These are phyloP conservation scores for Obba rivulosa DNA, from an alignment of 768 basidiomycete genomes.

Conservation along the genomic window DNA sequence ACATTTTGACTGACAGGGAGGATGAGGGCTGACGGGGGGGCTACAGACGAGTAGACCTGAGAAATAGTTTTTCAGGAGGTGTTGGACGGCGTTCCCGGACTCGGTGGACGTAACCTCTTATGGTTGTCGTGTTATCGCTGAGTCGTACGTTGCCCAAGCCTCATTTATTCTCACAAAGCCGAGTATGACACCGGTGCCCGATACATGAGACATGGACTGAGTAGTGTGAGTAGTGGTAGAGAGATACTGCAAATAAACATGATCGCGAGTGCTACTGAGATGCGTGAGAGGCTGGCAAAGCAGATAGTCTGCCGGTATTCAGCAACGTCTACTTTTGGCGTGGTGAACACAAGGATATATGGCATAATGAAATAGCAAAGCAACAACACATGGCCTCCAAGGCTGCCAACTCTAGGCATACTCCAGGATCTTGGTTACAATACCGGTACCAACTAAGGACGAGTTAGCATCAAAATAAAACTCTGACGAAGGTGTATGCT, in stretches of 20 bases:
- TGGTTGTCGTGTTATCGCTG: conserved; percentile 5
- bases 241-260: conserved; percentile 7
- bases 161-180: too few relatives aligned
- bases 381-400: conserved; percentile 5
- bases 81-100: background rate
- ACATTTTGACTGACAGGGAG: conserved; percentile 15
- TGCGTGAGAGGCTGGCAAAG: background rate
- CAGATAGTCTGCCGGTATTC: conserved; percentile 7
- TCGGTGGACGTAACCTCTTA: conserved; percentile 9
- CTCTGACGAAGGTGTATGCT: conserved; percentile 24
- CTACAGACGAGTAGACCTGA: background rate
- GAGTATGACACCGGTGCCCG: too few relatives aligned
- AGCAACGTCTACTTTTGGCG: conserved; percentile 16
- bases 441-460: conserved; percentile 80
- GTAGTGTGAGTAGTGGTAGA: too few relatives aligned
- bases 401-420: conserved; percentile 20
- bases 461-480: conserved; percentile 4
- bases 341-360: conserved; percentile 1
- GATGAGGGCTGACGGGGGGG: background rate
- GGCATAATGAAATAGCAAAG: too few relatives aligned
- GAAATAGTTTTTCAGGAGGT: conserved; percentile 1
- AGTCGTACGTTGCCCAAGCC: conserved; percentile 3
- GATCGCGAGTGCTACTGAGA: conserved; percentile 1
- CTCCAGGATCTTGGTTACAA: conserved; percentile 81
- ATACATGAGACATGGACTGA: too few relatives aligned